Base-by-base conservation (phyloP, 805 yeast genomes). In the Scheffersomyces ergatensis region DNA sequence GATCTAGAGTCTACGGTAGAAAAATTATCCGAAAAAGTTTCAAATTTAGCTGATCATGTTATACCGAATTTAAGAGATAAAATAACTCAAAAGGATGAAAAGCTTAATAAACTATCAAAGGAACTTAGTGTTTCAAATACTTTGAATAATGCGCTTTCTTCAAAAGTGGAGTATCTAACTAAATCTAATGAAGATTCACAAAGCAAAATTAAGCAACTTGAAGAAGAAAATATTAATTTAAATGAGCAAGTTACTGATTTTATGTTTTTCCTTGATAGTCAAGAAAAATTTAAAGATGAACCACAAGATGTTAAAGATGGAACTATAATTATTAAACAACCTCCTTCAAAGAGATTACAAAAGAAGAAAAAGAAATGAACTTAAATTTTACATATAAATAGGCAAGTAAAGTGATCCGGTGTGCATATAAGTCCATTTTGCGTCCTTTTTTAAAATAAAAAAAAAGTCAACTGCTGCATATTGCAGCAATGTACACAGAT, bases 211-310 rank as follows among this genome's bases (percentile, higher is more conserved):
- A 44, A 42, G 15, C 53, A 50, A 16, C 42, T 80, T 20, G 60
- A 62, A 33, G 43, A 43, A 2, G 65, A 72, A 36, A 80, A 76
- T 11, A 56, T 55, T 9, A 86, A 79, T 2, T 54, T 83, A 23
- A 57, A 72, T 33, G 88, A 82, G 31, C 87, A 84, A 55, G 80
- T 80, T 3, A 77, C 72, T 21, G 96, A 89, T 57, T 58, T 89
- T 39, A 86, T 89, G 96, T 84, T 87, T 47, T 87, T 70, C 53
- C 61, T 89, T 30, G 92, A 85, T 43, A 74, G 85, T 0, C 85
- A 78, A 54, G 84, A 81, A 41, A 85, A 83, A 61, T 76, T 88
- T 52, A 78, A 80, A 51, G 77, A 80, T 53, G 85, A 87, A 17
- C 74, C 81, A 3, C 84, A 83, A 11, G 92, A 83, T 26, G 83